A percentile compares a stretch with the other conserved stretches of the same genome.
phyloP scores from a whole-genome alignment of 306 rosid species.

The Dalbergia cultrata region DNA sequence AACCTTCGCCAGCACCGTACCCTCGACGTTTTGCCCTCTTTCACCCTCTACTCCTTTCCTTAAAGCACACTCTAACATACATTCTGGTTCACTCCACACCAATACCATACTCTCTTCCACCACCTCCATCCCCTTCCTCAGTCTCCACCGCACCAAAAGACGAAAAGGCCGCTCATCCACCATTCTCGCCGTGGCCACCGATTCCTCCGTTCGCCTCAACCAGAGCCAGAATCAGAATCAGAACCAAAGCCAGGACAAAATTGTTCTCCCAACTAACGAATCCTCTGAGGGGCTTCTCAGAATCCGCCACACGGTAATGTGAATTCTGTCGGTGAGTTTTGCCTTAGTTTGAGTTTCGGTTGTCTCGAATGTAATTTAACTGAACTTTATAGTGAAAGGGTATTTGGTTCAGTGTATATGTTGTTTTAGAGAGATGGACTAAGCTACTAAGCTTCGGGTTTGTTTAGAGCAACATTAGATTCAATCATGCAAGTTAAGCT shows the following conservation, averaged over 20 bases:
- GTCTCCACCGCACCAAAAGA: constrained; percentile 21
- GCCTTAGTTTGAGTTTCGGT: not conserved
- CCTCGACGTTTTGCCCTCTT: constrained; percentile 33
- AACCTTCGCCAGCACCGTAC: constrained; percentile 33
- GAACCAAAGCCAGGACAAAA: constrained; percentile 48
- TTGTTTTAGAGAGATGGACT: too few species aligned
- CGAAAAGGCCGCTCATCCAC: constrained; percentile 51
- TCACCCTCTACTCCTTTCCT: constrained; percentile 51
- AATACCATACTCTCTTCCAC: constrained; percentile 15
- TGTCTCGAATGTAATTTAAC: not conserved
- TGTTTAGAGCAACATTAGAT: too few species aligned
- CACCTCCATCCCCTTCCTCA: constrained; percentile 29
- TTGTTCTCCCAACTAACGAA: constrained; percentile 84
- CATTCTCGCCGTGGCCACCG: constrained; percentile 63
- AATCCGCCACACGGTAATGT: constrained; percentile 89
- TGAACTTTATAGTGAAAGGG: not conserved
- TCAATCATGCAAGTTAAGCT: too few species aligned
- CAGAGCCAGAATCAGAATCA: constrained; percentile 37
- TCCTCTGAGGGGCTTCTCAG: constrained; percentile 83
- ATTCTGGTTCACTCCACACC: constrained; percentile 37
- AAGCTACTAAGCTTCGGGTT: too few species aligned
- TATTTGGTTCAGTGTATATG: not conserved
- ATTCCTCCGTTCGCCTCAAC: constrained; percentile 40
- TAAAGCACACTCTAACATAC: constrained; percentile 47
- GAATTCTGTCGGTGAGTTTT: not conserved